phyloP scores from a whole-genome alignment of 2,329 filamentous ascomycete species.

The Botrytis elliptica region DNA sequence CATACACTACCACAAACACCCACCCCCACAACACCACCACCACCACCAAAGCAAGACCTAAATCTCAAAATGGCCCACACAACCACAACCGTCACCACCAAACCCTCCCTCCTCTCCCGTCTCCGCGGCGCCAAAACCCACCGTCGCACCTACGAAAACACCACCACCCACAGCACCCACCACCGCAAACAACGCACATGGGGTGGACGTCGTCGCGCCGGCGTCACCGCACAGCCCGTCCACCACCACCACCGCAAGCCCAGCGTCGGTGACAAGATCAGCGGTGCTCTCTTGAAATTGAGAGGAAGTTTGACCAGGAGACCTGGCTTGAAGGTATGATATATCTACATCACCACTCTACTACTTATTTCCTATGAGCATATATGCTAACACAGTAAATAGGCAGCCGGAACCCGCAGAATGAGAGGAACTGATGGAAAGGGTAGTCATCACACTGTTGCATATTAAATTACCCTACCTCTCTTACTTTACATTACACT shows the following conservation, averaged over 20 bases:
- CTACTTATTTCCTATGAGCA: rapidly evolving
- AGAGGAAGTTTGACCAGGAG: conserved; percentile 67
- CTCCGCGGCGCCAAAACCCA: conserved; percentile 13
- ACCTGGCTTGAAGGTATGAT: conserved; percentile 65
- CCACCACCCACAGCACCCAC: background rate
- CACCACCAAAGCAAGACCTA: background rate
- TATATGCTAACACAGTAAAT: conserved; percentile 19
- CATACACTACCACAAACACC: background rate
- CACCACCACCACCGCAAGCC: conserved; percentile 9
- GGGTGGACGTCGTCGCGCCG: background rate
- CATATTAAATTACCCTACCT: background rate
- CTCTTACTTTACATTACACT: background rate
- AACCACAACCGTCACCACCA: conserved; percentile 20
- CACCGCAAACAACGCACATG: background rate
- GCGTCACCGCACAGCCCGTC: background rate
- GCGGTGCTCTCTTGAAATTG: conserved; percentile 71
- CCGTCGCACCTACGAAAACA: conserved; percentile 8
- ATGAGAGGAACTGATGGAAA: conserved; percentile 75
- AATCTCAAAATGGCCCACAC: conserved; percentile 13
- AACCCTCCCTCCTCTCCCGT: conserved; percentile 4
- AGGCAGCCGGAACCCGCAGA: conserved; percentile 71
- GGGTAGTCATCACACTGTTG: conserved; percentile 44
- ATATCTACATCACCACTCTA: background rate
- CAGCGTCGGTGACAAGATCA: conserved; percentile 70
- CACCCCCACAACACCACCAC: conserved; percentile 8